A percentile compares a stretch with the other conserved stretches of the same genome.
Evolutionary conservation across 1,284 basidiomycete species (phyloP).

Genomic region (Ganoderma sinense): DNA sequence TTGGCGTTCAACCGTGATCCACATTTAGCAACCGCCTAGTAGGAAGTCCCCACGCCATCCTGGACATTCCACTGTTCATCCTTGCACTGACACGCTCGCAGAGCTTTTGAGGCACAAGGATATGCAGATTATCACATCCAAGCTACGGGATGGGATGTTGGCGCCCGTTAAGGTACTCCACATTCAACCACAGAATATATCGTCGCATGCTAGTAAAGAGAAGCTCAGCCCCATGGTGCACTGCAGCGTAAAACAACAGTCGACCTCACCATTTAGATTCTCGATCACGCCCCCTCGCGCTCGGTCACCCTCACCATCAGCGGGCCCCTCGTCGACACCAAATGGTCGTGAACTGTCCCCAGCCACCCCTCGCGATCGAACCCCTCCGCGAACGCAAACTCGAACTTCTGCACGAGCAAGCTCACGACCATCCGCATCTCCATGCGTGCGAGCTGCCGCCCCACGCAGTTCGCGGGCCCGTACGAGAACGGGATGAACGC

Average conservation of each 20-base stretch:
- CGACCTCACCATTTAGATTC: neutral
- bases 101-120: too few relatives aligned
- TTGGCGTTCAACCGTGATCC: too few relatives aligned
- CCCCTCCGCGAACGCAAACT: slow-evolving; percentile 29
- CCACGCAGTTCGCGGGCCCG: slow-evolving; percentile 40
- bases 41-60: too few relatives aligned
- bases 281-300: neutral
- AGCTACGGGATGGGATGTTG: too few relatives aligned
- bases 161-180: too few relatives aligned
- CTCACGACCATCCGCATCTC: slow-evolving; percentile 29
- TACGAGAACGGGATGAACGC: slow-evolving; percentile 39
- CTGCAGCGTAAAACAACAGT: neutral
- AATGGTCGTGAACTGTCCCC: neutral
- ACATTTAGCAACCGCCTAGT: too few relatives aligned
- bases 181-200: too few relatives aligned
- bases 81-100: too few relatives aligned
- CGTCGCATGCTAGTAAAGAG: too few relatives aligned
- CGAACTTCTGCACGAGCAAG: slow-evolving; percentile 34
- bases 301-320: slow-evolving; percentile 1
- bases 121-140: too few relatives aligned
- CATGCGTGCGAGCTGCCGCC: slow-evolving; percentile 37
- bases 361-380: slow-evolving; percentile 7
- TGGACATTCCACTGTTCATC: too few relatives aligned
- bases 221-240: too few relatives aligned
- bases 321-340: neutral